Conservation (phyloP, 169 alveolate species). For the Plasmodium sp. region DNA sequence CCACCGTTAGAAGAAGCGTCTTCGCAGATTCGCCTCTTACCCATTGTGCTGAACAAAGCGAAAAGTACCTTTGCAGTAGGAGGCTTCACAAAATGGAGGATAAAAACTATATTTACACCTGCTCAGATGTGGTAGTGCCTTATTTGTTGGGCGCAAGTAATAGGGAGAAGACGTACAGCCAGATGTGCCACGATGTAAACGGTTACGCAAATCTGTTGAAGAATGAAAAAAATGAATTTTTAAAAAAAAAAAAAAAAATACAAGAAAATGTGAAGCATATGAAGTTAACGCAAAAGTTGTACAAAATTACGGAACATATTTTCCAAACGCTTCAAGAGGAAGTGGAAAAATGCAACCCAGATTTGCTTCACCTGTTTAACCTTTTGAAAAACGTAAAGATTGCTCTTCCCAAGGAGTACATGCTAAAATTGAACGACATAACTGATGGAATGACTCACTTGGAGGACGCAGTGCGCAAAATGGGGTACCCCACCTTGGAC, state of each 20-base stretch:
- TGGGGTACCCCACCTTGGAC: constrained; percentile 10
- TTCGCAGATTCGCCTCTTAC: not conserved
- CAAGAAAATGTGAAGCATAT: constrained; percentile 17
- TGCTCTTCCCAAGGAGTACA: not conserved
- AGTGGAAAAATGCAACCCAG: not conserved
- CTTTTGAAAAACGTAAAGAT: constrained; percentile 14
- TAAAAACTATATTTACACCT: constrained; percentile 28
- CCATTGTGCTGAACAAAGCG: constrained; percentile 10
- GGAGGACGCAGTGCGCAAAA: not conserved
- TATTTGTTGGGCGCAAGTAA: constrained; percentile 35
- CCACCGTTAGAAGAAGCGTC: constrained; percentile 16
- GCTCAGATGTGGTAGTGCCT: constrained; percentile 54
- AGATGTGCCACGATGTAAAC: constrained; percentile 11
- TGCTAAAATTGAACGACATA: constrained; percentile 7
- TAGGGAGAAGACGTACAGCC: not conserved
- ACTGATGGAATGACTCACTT: not conserved
- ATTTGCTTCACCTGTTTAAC: constrained; percentile 9
- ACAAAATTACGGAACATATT: constrained; percentile 24
- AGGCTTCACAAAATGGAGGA: constrained; percentile 13
- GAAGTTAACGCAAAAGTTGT: constrained; percentile 5
- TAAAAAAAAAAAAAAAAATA: constrained; percentile 17
- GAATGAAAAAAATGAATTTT: constrained; percentile 10
- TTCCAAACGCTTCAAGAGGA: constrained; percentile 20
- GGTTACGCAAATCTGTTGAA: constrained; percentile 16
- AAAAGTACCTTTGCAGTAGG: constrained; percentile 10